phyloP scores from a whole-genome alignment of 1,284 basidiomycete species.

The Gymnopus androsaceus region DNA sequence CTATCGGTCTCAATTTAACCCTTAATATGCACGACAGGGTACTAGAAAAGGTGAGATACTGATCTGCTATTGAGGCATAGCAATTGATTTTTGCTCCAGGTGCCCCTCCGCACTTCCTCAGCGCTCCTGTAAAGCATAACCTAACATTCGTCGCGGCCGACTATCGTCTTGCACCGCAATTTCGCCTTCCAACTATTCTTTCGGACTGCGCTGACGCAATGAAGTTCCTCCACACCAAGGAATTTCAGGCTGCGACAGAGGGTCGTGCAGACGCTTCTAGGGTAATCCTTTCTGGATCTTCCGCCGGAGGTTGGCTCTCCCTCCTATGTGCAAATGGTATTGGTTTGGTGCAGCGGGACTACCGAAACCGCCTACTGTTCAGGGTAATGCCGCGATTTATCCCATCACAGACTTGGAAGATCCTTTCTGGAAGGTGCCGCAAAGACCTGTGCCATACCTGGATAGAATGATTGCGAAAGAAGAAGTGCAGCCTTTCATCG shows the following conservation, averaged over 20 bases:
- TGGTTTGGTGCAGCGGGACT: slow-evolving; percentile 33
- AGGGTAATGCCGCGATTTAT: slow-evolving; percentile 36
- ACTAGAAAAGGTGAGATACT: slow-evolving; percentile 33
- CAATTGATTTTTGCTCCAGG: slow-evolving; percentile 23
- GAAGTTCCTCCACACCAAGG: slow-evolving; percentile 30
- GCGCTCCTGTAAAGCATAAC: slow-evolving; percentile 32
- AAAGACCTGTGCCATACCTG: slow-evolving; percentile 35
- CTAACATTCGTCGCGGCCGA: slow-evolving; percentile 37
- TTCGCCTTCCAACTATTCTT: slow-evolving; percentile 37
- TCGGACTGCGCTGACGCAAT: slow-evolving; percentile 36
- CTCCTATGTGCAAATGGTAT: slow-evolving; percentile 36
- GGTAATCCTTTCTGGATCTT: slow-evolving; percentile 38
- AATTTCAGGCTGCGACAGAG: slow-evolving; percentile 29
- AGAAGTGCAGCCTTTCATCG: slow-evolving; percentile 34
- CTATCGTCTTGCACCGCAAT: slow-evolving; percentile 41
- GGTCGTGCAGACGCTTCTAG: slow-evolving; percentile 31
- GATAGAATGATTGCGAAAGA: slow-evolving; percentile 29
- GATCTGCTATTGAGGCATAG: not conserved
- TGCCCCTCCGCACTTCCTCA: slow-evolving; percentile 34
- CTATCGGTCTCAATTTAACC: not conserved
- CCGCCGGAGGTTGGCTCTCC: slow-evolving; percentile 39
- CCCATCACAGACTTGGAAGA: slow-evolving; percentile 38
- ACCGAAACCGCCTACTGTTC: slow-evolving; percentile 27
- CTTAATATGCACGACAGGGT: slow-evolving; percentile 32
- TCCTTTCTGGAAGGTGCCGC: slow-evolving; percentile 39